Conservation (phyloP, 768 basidiomycete species). For the Tulasnella calospora region DNA sequence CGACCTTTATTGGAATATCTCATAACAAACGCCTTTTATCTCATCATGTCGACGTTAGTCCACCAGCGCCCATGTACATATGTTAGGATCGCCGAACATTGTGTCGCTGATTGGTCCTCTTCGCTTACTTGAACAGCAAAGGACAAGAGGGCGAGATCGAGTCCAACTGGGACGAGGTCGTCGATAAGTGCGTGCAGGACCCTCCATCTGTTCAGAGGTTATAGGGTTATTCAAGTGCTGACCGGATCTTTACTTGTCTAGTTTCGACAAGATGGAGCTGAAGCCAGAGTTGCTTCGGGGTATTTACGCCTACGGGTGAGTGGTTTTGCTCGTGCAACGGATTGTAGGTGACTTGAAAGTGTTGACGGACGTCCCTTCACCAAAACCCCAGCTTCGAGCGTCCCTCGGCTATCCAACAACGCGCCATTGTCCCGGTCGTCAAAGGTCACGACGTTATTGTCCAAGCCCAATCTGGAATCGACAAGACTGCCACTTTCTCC, state of each 20-base stretch:
- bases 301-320: slow-evolving; percentile 91
- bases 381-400: slow-evolving; percentile 76
- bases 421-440: slow-evolving; percentile 96
- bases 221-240: not conserved
- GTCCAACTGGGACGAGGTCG: slow-evolving; percentile 98
- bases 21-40: not conserved
- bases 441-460: slow-evolving; percentile 99
- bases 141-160: slow-evolving; percentile 73
- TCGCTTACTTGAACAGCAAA: slow-evolving; percentile 9
- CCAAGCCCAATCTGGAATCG: slow-evolving; percentile 98
- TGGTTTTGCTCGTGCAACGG: slow-evolving; percentile 12
- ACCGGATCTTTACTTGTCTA: slow-evolving; percentile 34
- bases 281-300: slow-evolving; percentile 96
- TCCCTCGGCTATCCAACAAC: slow-evolving; percentile 97
- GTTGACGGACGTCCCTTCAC: not conserved
- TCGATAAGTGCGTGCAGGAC: slow-evolving; percentile 79
- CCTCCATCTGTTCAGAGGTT: not conserved
- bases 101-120: not conserved
- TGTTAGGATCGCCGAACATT: not conserved
- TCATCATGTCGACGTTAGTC: slow-evolving; percentile 25
- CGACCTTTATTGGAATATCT: slow-evolving; percentile 22
- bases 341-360: too few relatives aligned
- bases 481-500: slow-evolving; percentile 98
- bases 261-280: slow-evolving; percentile 97
- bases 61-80: not conserved